phyloP scores from a whole-genome alignment of 192 early-diverging fungal species.

The Entomortierella lignicola region DNA sequence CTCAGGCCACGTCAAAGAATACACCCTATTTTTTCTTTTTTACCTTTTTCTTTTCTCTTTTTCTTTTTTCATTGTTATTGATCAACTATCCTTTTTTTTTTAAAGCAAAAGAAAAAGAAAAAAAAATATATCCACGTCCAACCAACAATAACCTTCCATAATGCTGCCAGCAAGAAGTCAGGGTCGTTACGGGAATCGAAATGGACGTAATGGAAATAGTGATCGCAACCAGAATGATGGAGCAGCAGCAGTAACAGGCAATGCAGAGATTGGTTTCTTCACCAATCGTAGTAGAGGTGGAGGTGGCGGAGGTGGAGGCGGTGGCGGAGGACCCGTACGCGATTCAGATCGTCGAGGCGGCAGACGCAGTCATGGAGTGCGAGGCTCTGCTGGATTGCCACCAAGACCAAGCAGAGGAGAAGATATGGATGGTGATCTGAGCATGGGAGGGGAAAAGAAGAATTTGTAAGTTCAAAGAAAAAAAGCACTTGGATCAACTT shows the following conservation, averaged over 20 bases:
- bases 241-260: not conserved
- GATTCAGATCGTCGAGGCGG: not conserved
- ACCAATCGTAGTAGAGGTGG: slow-evolving; percentile 3
- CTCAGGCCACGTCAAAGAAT: too few relatives aligned
- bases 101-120: not conserved
- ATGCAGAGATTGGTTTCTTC: slow-evolving; percentile 10
- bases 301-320: slow-evolving; percentile 5
- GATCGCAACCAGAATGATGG: slow-evolving; percentile 1
- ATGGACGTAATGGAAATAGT: slow-evolving; percentile 9
- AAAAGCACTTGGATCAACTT: too few relatives aligned
- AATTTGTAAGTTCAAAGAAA: slow-evolving; percentile 24
- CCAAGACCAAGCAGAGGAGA: slow-evolving; percentile 10
- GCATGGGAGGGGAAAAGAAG: slow-evolving; percentile 33
- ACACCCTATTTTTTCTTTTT: not conserved
- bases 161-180: slow-evolving; percentile 7
- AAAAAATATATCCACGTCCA: not conserved
- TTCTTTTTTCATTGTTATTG: not conserved
- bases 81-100: not conserved
- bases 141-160: not conserved
- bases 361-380: slow-evolving; percentile 3
- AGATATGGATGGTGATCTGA: slow-evolving; percentile 31
- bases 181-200: slow-evolving; percentile 12
- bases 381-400: not conserved
- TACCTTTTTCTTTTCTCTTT: not conserved
- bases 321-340: slow-evolving; percentile 8